These are phyloP conservation scores for Metschnikowia sp. DNA, from an alignment of 805 yeast genomes.

Conservation along the genomic window DNA sequence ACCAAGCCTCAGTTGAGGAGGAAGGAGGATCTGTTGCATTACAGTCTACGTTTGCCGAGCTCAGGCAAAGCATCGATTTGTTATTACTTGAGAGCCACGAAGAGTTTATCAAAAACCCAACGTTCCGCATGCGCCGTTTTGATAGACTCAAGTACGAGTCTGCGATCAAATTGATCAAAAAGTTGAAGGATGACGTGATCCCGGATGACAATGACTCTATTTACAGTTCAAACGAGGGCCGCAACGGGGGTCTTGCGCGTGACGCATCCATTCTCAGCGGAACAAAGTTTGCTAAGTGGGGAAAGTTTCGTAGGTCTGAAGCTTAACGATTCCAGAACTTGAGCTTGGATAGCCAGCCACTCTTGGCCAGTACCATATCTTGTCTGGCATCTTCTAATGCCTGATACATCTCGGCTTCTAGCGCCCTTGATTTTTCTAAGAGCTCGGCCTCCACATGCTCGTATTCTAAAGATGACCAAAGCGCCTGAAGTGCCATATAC, in stretches of 20 bases:
- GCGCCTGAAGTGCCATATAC: conserved; percentile 33
- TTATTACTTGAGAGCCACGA: conserved; percentile 62
- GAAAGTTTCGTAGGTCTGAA: conserved; percentile 21
- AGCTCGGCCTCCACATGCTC: conserved; percentile 17
- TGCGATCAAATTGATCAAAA: conserved; percentile 59
- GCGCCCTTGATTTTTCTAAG: conserved; percentile 13
- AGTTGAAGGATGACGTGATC: conserved; percentile 34
- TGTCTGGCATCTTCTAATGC: conserved; percentile 13
- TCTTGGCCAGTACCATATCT: conserved; percentile 12
- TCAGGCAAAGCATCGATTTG: conserved; percentile 76
- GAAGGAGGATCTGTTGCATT: conserved; percentile 47
- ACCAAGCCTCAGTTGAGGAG: conserved; percentile 23
- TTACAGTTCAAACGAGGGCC: conserved; percentile 7
- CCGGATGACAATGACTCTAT: conserved; percentile 15
- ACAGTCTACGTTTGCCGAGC: conserved; percentile 70
- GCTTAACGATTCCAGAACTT: conserved; percentile 20
- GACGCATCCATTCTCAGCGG: conserved; percentile 18
- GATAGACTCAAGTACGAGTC: conserved; percentile 72
- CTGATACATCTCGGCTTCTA: conserved; percentile 15
- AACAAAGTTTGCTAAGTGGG: conserved; percentile 33
- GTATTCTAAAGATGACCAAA: conserved; percentile 32
- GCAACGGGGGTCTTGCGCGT: conserved; percentile 12
- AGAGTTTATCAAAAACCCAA: conserved; percentile 53
- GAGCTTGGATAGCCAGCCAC: conserved; percentile 15
- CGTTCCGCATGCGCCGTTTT: conserved; percentile 49